phyloP scores from a whole-genome alignment of 805 yeast species.

The Cyberlindnera xylosilytica region DNA sequence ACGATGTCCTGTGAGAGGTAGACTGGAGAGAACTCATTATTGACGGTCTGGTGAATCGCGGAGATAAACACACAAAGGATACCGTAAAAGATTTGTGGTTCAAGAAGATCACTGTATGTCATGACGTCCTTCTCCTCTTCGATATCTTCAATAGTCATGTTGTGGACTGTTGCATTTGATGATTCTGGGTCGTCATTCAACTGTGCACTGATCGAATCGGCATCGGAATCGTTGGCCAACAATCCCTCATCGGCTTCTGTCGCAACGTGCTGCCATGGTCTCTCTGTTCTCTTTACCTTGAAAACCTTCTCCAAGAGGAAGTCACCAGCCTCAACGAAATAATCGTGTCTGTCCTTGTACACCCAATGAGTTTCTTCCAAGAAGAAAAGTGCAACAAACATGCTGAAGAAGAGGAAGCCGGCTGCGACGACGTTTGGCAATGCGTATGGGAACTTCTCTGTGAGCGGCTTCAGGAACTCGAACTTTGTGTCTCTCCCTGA shows the following conservation, averaged over 20 bases:
- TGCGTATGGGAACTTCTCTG: conserved; percentile 14
- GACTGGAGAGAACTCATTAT: conserved; percentile 16
- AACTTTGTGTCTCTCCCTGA: conserved; percentile 14
- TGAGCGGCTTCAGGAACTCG: conserved; percentile 10
- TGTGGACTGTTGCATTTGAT: neutral
- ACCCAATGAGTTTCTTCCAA: conserved; percentile 20
- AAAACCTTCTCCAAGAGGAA: conserved; percentile 1
- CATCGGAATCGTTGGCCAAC: conserved; percentile 1
- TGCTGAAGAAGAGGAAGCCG: conserved; percentile 3
- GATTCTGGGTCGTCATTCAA: neutral
- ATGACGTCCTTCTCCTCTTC: conserved; percentile 8
- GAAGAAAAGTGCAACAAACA: conserved; percentile 14
- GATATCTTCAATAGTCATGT: neutral
- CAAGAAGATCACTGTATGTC: conserved; percentile 12
- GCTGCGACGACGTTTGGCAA: conserved; percentile 18
- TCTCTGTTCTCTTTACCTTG: neutral
- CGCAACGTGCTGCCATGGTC: conserved; percentile 11
- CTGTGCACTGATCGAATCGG: neutral
- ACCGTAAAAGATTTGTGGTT: conserved; percentile 12
- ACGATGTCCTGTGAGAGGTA: conserved; percentile 16
- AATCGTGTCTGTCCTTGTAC: conserved; percentile 17
- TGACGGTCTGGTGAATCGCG: conserved; percentile 13
- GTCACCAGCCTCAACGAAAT: conserved; percentile 16
- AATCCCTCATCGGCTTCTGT: conserved; percentile 3
- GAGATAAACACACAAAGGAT: conserved; percentile 10